phyloP scores from a whole-genome alignment of 768 basidiomycete species.

The Suillus placidus region DNA sequence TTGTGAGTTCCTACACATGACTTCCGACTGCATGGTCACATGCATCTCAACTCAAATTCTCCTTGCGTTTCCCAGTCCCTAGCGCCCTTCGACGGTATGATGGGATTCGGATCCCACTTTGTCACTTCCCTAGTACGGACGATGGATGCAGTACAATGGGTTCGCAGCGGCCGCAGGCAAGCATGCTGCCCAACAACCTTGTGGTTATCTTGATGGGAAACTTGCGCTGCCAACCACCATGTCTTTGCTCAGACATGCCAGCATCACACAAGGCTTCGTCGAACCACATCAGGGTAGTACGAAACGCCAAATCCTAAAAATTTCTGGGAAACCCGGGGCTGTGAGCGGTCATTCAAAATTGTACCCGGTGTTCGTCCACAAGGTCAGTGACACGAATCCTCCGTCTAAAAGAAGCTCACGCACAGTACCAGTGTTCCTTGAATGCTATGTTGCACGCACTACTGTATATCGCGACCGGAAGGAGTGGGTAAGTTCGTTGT shows the following conservation, averaged over 20 bases:
- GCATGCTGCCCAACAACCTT: conserved; percentile 85
- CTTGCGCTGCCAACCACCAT: conserved; percentile 67
- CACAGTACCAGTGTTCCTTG: neutral
- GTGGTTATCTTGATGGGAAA: conserved; percentile 55
- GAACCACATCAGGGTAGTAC: conserved; percentile 63
- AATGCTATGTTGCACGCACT: neutral
- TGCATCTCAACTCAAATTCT: neutral
- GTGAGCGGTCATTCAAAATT: conserved; percentile 52
- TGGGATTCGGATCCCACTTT: conserved; percentile 66
- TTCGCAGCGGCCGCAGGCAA: conserved; percentile 79
- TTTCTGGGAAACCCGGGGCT: conserved; percentile 44
- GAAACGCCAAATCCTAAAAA: conserved; percentile 77
- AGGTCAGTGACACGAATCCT: neutral
- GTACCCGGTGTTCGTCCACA: conserved; percentile 81
- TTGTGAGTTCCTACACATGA: neutral
- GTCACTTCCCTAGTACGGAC: conserved; percentile 46
- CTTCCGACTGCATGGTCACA: neutral
- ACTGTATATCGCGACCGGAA: neutral
- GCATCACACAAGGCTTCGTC: conserved; percentile 85
- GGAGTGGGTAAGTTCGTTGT: neutral
- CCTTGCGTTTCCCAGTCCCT: conserved; percentile 49
- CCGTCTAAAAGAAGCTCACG: neutral
- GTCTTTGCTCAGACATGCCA: conserved; percentile 89
- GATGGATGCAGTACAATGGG: conserved; percentile 80
- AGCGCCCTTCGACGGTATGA: conserved; percentile 69